Percentiles rank a stretch among this genome's conserved stretches.
These are phyloP conservation scores for Lepraria neglecta DNA, from an alignment of 495 filamentous ascomycete species.

Conservation along the genomic window DNA sequence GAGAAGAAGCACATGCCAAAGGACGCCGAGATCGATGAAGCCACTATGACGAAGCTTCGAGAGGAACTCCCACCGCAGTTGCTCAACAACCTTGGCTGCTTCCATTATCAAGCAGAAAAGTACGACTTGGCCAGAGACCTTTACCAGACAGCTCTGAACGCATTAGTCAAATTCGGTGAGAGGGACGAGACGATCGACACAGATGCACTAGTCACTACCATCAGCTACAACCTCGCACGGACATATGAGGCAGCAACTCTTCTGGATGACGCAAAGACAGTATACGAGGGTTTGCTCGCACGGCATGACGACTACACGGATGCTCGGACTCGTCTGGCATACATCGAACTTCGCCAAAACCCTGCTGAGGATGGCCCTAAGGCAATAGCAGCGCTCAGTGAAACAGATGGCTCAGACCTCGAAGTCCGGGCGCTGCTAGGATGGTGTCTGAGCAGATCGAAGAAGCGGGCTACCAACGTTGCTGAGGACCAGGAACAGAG, in stretches of 20 bases:
- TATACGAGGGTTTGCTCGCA: slow-evolving; percentile 76
- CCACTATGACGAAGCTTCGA: slow-evolving; percentile 53
- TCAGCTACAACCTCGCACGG: slow-evolving; percentile 94
- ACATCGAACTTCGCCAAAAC: slow-evolving; percentile 77
- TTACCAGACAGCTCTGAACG: slow-evolving; percentile 80
- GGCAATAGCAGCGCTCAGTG: slow-evolving; percentile 71
- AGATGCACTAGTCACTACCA: slow-evolving; percentile 85
- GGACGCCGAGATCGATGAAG: slow-evolving; percentile 54
- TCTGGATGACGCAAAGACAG: slow-evolving; percentile 73
- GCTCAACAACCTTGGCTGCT: slow-evolving; percentile 94
- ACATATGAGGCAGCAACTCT: slow-evolving; percentile 82
- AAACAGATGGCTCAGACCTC: slow-evolving; percentile 69
- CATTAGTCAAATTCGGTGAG: slow-evolving; percentile 70
- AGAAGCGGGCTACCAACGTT: slow-evolving; percentile 71
- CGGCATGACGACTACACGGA: slow-evolving; percentile 88
- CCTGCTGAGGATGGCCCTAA: slow-evolving; percentile 82
- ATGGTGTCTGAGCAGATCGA: slow-evolving; percentile 85
- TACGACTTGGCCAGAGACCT: slow-evolving; percentile 71
- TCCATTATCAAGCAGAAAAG: slow-evolving; percentile 82
- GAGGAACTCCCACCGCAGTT: slow-evolving; percentile 80
- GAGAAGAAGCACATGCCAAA: slow-evolving; percentile 57
- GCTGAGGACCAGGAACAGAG: slow-evolving; percentile 85
- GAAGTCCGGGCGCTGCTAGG: slow-evolving; percentile 89
- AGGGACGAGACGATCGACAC: slow-evolving; percentile 61
- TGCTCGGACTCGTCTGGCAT: slow-evolving; percentile 77